phyloP scores from a whole-genome alignment of 805 yeast genomes.

The Metschnikowia borealis region DNA sequence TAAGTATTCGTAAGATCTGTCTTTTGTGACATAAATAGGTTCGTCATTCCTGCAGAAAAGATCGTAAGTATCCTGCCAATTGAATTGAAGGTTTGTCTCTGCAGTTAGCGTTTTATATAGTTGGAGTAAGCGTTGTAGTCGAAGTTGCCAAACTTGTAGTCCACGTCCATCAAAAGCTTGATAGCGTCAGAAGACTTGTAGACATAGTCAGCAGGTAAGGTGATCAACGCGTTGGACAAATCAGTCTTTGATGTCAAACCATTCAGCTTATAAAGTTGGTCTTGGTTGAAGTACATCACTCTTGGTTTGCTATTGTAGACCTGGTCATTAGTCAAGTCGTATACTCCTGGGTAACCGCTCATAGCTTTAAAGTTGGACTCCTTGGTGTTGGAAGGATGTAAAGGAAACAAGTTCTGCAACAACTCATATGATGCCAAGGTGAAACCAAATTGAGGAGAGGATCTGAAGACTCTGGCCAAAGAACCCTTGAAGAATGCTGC shows the following conservation, averaged over 20 bases:
- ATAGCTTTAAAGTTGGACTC: constrained; percentile 42
- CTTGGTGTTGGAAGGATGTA: constrained; percentile 47
- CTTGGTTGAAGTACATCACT: constrained; percentile 33
- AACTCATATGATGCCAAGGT: constrained; percentile 96
- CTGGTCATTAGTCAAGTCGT: constrained; percentile 37
- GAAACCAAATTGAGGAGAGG: constrained; percentile 97
- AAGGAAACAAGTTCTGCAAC: constrained; percentile 74
- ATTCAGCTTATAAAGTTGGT: constrained; percentile 32
- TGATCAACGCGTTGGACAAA: constrained; percentile 38
- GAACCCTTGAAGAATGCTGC: constrained; percentile 94
- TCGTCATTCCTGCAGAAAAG: background rate
- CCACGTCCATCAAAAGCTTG: constrained; percentile 58
- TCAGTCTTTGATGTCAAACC: constrained; percentile 23
- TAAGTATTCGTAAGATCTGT: background rate
- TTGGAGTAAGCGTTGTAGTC: constrained; percentile 45
- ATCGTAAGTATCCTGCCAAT: background rate
- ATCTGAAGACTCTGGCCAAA: constrained; percentile 86
- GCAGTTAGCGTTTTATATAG: constrained; percentile 23
- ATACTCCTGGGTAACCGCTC: constrained; percentile 44
- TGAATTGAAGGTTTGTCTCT: background rate
- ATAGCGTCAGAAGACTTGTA: constrained; percentile 60
- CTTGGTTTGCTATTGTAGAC: constrained; percentile 38
- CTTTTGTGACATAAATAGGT: constrained; percentile 1
- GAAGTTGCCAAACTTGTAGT: constrained; percentile 57
- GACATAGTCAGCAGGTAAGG: constrained; percentile 41